Evolutionary conservation across 495 filamentous ascomycete species (phyloP).

Genomic region (Aspergillus haitiensis): DNA sequence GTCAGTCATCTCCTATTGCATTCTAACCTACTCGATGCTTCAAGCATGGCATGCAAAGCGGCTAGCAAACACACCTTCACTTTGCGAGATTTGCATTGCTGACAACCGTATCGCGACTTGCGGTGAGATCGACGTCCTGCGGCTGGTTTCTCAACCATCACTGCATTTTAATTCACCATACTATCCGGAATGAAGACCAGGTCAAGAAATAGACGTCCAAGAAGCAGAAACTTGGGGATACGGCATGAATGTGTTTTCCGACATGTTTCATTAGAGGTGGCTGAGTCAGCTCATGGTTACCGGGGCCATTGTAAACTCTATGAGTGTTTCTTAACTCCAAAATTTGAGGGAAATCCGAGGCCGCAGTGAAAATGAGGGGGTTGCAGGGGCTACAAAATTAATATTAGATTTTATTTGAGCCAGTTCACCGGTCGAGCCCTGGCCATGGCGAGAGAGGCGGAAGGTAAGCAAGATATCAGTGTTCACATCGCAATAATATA

Average conservation of each 20-base stretch:
- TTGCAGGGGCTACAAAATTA: too few species aligned
- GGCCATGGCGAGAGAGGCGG: too few species aligned
- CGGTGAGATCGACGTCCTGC: constrained; percentile 8
- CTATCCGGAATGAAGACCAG: not conserved
- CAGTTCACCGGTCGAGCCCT: too few species aligned
- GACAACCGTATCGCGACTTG: constrained; percentile 13
- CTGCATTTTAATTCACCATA: constrained; percentile 4
- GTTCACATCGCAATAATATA: too few species aligned
- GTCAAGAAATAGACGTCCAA: not conserved
- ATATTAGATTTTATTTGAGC: too few species aligned
- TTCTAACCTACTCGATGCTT: not conserved
- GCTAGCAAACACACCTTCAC: constrained; percentile 6
- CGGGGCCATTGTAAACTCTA: too few species aligned
- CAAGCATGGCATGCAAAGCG: not conserved
- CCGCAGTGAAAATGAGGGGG: too few species aligned
- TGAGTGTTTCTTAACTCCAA: too few species aligned
- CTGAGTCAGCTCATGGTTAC: too few species aligned
- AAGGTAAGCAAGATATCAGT: too few species aligned
- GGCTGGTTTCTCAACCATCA: constrained; percentile 2
- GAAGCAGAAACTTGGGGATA: not conserved
- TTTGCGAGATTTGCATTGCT: constrained; percentile 12
- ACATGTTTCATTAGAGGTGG: not conserved
- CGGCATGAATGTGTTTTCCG: not conserved
- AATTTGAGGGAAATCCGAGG: too few species aligned
- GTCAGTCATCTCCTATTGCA: not conserved